Conservation (phyloP, 345 rosid genomes). For the Isatis tinctoria region DNA sequence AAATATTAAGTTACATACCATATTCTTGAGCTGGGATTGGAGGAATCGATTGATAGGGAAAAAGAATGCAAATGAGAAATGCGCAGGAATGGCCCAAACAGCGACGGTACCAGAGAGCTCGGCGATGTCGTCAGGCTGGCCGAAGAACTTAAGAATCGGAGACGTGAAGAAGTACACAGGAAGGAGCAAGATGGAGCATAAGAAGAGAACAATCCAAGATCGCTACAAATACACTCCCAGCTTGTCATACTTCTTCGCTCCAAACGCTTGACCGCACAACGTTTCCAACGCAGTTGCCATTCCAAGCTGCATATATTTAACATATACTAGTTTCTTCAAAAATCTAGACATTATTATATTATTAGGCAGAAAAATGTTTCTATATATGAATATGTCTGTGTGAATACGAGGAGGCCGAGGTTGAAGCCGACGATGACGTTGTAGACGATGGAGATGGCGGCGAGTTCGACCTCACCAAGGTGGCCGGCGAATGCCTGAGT, state of each 20-base stretch:
- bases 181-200: conserved; percentile 45
- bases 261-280: conserved; percentile 50
- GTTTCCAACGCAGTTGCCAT: conserved; percentile 63
- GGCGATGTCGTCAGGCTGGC: conserved; percentile 63
- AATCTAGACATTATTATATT: no score
- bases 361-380: no score
- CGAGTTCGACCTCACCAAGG: conserved; percentile 76
- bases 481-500: conserved; percentile 83
- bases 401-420: conserved; percentile 63
- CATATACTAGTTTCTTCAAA: background rate
- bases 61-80: conserved; percentile 71
- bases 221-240: conserved; percentile 74
- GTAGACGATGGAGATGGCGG: conserved; percentile 64
- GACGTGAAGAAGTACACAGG: conserved; percentile 53
- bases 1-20: background rate
- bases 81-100: conserved; percentile 58
- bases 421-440: conserved; percentile 69
- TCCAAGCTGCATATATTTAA: conserved; percentile 44
- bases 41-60: conserved; percentile 72
- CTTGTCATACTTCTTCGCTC: conserved; percentile 63
- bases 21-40: conserved; percentile 49
- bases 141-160: conserved; percentile 52
- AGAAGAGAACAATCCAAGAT: conserved; percentile 65
- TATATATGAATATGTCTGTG: no score
- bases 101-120: conserved; percentile 53